Evolutionary conservation across 2,329 filamentous ascomycete species (phyloP).

Genomic region (Triangularia verruculosa): DNA sequence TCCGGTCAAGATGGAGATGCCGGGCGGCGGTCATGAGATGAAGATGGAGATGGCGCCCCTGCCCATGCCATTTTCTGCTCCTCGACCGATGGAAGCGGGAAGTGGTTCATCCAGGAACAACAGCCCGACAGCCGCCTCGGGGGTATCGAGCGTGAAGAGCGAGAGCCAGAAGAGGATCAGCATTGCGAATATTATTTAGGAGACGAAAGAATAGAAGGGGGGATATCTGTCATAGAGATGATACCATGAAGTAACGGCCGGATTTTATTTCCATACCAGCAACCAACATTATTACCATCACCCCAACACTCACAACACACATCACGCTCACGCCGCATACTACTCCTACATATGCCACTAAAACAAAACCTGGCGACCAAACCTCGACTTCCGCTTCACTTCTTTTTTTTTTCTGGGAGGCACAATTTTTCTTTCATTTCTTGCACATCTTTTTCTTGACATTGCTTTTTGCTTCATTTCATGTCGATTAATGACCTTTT

Average conservation of each 20-base stretch:
- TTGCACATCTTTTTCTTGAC: not conserved
- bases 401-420: not conserved
- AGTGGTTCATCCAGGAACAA: conserved; percentile 10
- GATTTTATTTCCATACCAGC: not conserved
- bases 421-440: not conserved
- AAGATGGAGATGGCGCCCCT: conserved; percentile 15
- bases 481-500: conserved; percentile 1
- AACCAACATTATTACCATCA: not conserved
- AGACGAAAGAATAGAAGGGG: not conserved
- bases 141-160: conserved; percentile 30
- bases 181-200: conserved; percentile 44
- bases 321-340: not conserved
- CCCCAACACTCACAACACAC: not conserved
- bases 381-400: not conserved
- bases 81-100: conserved; percentile 23
- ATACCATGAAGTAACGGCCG: conserved; percentile 11
- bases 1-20: conserved; percentile 3
- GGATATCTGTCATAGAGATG: no score
- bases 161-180: conserved; percentile 44
- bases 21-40: conserved; percentile 4
- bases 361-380: not conserved
- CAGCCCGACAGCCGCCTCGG: conserved; percentile 31
- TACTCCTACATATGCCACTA: no score
- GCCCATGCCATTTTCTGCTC: conserved; percentile 12
- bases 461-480: not conserved